These are phyloP conservation scores for Microdochium trichocladiopsis DNA, from an alignment of 2,329 filamentous ascomycete genomes.

Conservation along the genomic window DNA sequence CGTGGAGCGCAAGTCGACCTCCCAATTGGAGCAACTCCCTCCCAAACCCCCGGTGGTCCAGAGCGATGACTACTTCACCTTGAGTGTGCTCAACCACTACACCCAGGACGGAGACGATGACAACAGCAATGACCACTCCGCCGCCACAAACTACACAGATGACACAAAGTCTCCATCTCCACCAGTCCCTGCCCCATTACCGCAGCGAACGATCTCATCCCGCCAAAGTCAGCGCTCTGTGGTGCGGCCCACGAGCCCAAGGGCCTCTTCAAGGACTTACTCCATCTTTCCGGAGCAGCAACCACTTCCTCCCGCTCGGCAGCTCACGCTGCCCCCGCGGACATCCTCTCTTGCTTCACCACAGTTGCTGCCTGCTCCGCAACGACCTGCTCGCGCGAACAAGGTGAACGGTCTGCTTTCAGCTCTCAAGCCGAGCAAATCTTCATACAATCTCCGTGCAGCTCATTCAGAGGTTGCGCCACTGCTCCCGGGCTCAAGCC, in stretches of 20 bases:
- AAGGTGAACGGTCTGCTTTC: conserved; percentile 14
- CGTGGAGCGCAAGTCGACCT: conserved; percentile 2
- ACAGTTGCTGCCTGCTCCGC: conserved; percentile 14
- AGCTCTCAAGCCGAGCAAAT: conserved; percentile 9
- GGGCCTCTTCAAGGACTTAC: conserved; percentile 20
- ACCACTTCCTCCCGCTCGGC: conserved; percentile 4
- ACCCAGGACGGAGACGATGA: conserved; percentile 9
- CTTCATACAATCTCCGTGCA: conserved; percentile 6
- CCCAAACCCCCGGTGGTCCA: background rate
- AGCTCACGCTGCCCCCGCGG: conserved; percentile 23
- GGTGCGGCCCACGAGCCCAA: conserved; percentile 4
- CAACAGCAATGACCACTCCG: conserved; percentile 9
- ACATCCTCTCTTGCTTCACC: conserved; percentile 18
- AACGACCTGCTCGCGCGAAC: conserved; percentile 11
- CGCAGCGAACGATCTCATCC: background rate
- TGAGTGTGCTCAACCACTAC: conserved; percentile 5
- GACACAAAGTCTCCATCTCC: too few relatives aligned
- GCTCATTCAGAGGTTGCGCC: background rate
- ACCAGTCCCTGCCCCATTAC: conserved; percentile 5
- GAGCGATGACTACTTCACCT: conserved; percentile 11
- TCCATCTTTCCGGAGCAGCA: conserved; percentile 34
- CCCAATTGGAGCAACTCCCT: background rate
- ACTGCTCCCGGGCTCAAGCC: background rate
- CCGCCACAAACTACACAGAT: conserved; percentile 1
- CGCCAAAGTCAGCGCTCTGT: background rate